Conservation (phyloP, 768 basidiomycete species). For the Lentinus tigrinus region DNA sequence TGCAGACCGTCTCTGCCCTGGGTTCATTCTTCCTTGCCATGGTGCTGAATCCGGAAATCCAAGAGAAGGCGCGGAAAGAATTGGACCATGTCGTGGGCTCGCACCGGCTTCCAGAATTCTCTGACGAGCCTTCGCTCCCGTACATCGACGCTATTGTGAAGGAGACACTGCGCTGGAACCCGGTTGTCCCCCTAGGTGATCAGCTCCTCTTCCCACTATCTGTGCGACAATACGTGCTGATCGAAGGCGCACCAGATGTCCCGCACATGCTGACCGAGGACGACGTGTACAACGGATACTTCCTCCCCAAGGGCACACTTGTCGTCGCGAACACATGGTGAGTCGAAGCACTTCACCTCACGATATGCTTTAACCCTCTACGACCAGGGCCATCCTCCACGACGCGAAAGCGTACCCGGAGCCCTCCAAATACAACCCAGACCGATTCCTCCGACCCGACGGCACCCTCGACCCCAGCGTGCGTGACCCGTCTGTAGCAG, state of each 20-base stretch:
- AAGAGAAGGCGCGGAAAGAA: constrained; percentile 16
- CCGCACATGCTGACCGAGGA: constrained; percentile 24
- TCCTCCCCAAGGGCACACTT: constrained; percentile 20
- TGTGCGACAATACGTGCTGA: neutral
- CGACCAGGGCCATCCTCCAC: constrained; percentile 39
- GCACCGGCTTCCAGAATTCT: constrained; percentile 19
- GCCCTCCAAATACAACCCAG: constrained; percentile 37
- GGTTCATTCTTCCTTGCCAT: constrained; percentile 12
- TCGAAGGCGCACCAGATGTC: constrained; percentile 6
- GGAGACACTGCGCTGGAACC: constrained; percentile 34
- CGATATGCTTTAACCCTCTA: neutral
- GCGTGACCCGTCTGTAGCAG: constrained; percentile 29
- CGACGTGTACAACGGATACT: constrained; percentile 23
- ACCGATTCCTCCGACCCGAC: constrained; percentile 37
- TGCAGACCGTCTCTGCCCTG: neutral
- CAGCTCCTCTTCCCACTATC: neutral
- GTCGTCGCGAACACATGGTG: constrained; percentile 14
- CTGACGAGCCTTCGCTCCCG: constrained; percentile 21
- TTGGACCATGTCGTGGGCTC: constrained; percentile 21
- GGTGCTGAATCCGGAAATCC: constrained; percentile 15
- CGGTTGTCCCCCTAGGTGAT: constrained; percentile 28
- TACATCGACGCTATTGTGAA: constrained; percentile 25
- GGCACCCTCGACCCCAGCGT: constrained; percentile 33
- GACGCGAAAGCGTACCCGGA: constrained; percentile 35
- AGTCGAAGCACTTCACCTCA: neutral